phyloP scores from a whole-genome alignment of 1,139 yeast genomes.

The Debaryomyces fabryi region DNA sequence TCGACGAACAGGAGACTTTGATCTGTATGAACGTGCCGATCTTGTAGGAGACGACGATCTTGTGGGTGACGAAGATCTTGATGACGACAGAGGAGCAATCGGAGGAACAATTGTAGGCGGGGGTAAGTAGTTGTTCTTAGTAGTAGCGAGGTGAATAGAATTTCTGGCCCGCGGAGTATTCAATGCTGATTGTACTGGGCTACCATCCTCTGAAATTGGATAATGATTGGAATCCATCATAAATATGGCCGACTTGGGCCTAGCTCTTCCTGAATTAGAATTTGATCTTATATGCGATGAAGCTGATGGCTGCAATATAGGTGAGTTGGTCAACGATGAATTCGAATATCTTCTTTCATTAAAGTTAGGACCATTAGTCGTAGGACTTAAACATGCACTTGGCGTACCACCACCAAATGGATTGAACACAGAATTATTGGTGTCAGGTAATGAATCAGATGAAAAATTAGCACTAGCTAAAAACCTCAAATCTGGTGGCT shows the following conservation, averaged over 20 bases:
- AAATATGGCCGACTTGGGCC: slow-evolving; percentile 45
- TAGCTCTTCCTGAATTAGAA: slow-evolving; percentile 21
- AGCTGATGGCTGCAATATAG: slow-evolving; percentile 24
- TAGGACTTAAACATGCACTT: slow-evolving; percentile 9
- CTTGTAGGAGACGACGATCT: slow-evolving; percentile 9
- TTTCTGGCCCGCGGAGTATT: slow-evolving; percentile 28
- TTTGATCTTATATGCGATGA: slow-evolving; percentile 21
- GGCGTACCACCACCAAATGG: slow-evolving; percentile 2
- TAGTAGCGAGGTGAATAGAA: slow-evolving; percentile 18
- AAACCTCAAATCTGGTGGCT: slow-evolving; percentile 17
- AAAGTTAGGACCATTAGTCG: not conserved
- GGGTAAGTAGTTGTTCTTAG: slow-evolving; percentile 11
- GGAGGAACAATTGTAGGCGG: slow-evolving; percentile 16
- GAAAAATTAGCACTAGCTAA: slow-evolving; percentile 48
- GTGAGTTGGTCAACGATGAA: slow-evolving; percentile 27
- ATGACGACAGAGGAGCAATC: slow-evolving; percentile 13
- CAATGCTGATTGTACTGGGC: slow-evolving; percentile 22
- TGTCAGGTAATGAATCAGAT: slow-evolving; percentile 38
- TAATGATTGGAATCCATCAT: slow-evolving; percentile 29
- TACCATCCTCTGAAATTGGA: slow-evolving; percentile 36
- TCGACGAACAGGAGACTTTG: slow-evolving; percentile 36
- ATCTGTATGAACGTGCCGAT: slow-evolving; percentile 27
- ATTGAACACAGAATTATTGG: slow-evolving; percentile 7
- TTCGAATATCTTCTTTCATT: slow-evolving; percentile 24
- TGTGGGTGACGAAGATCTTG: slow-evolving; percentile 20